Conservation (phyloP, 2,329 filamentous ascomycete species). For the Ampelomyces quisqualis region DNA sequence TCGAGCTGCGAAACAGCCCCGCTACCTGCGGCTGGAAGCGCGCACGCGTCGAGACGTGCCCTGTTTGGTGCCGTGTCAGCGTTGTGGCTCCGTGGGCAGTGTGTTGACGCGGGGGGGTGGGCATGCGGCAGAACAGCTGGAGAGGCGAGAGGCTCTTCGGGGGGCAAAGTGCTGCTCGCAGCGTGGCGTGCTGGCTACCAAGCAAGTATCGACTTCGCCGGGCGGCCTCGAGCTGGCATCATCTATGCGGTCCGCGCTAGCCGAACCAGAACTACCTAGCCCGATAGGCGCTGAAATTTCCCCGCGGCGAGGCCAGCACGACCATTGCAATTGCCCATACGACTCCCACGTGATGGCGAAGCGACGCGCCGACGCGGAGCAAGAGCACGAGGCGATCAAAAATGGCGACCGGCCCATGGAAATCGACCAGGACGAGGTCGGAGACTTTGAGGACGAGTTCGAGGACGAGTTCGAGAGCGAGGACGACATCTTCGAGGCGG, state of each 20-base stretch:
- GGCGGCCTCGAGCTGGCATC: too few relatives aligned
- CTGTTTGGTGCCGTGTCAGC: slow-evolving; percentile 3
- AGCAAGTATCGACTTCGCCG: too few relatives aligned
- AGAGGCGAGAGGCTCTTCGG: too few relatives aligned
- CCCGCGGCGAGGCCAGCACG: slow-evolving; percentile 3
- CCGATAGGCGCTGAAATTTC: too few relatives aligned
- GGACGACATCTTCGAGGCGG: slow-evolving; percentile 91
- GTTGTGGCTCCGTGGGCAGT: too few relatives aligned
- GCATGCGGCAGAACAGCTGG: neutral
- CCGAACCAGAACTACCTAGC: too few relatives aligned
- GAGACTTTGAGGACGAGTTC: slow-evolving; percentile 93
- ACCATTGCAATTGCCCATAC: slow-evolving; percentile 2
- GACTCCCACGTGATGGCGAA: slow-evolving; percentile 57
- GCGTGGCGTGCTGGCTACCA: too few relatives aligned
- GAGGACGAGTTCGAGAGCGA: slow-evolving; percentile 88
- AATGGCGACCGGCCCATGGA: slow-evolving; percentile 60
- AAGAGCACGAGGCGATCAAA: slow-evolving; percentile 58
- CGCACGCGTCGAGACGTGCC: slow-evolving; percentile 33
- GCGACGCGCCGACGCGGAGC: slow-evolving; percentile 56
- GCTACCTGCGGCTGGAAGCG: slow-evolving; percentile 25
- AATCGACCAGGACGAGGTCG: slow-evolving; percentile 50
- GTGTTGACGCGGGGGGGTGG: slow-evolving; percentile 5
- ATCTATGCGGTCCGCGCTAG: too few relatives aligned
- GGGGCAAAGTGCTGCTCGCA: too few relatives aligned
- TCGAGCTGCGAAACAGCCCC: slow-evolving; percentile 25